A percentile compares a stretch with the other conserved stretches of the same genome.
phyloP scores from a whole-genome alignment of 306 rosid genomes.

The Acacia confusa region DNA sequence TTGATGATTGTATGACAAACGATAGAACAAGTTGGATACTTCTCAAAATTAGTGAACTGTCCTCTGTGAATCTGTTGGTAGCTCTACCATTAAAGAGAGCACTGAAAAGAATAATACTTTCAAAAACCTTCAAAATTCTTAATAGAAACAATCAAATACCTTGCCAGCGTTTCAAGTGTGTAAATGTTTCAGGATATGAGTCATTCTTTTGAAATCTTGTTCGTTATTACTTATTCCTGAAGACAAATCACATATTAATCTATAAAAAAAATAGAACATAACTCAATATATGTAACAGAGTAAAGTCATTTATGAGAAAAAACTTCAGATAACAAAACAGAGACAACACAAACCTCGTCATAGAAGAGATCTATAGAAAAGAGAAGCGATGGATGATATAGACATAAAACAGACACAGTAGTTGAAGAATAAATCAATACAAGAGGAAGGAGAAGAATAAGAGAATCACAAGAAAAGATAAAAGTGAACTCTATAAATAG shows the following conservation, averaged over 20 bases:
- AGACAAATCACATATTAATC: neutral
- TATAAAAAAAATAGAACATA: neutral
- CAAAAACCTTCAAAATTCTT: neutral
- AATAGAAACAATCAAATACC: neutral
- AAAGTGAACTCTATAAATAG: neutral
- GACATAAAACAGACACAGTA: neutral
- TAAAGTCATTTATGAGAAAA: neutral
- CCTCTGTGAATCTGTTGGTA: neutral
- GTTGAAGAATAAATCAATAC: neutral
- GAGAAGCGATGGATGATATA: neutral
- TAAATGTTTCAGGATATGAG: neutral
- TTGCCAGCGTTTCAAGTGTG: neutral
- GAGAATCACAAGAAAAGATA: neutral
- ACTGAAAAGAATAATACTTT: neutral
- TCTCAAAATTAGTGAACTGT: neutral
- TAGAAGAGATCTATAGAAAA: neutral
- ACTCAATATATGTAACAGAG: neutral
- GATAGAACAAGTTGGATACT: neutral
- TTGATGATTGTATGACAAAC: neutral
- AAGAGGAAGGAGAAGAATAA: neutral
- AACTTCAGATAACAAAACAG: neutral
- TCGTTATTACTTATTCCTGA: neutral
- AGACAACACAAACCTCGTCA: neutral
- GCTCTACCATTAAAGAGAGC: neutral
- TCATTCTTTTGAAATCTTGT: neutral